Evolutionary conservation across 208 protist species (phyloP), one percentile per base, ranked within the genome.

Genomic region (Crithidia brevicula): DNA sequence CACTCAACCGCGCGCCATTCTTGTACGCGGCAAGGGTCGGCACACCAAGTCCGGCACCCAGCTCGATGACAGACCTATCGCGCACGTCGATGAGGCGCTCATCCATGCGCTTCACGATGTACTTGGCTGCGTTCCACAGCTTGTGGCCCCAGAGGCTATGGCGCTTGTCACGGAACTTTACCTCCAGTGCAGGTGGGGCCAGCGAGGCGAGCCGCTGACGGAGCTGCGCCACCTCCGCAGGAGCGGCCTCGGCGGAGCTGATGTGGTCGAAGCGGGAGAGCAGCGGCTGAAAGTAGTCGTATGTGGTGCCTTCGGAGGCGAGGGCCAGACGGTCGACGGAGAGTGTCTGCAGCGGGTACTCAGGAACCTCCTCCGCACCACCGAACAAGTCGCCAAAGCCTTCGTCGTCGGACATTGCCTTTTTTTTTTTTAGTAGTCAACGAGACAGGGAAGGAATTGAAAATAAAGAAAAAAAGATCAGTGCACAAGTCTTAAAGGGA

Each of bases 71-170:
- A 1, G 67, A 52, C 69, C 90, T 90, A 16, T 66, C 74, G n/a
- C 71, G 67, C 42, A 94, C 86, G 58, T 90, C 79, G 57, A 95
- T 94, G 31, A 79, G 59, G 3, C 73, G 66, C 54, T 81, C 70
- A 54, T 96, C 91, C 74, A 96, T 96, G 47, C 84, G 85, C 79
- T 96, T 96, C 13, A 84, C 78, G 25, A 96, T 52, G 66, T 96
- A 96, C 81, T 92, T 92, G 15, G 91, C 91, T 0, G 91, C 91
- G 52, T 96, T 96, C 88, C 91, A 96, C 31, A 96, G 66, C 33
- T 77, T 81, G 64, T 96, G 91, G 11, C 91, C 91, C 88, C 91
- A 96, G 28, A 96, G 70, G 62, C 88, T 94, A 75, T 96, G 91
- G 3, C 85, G 88, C 65, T 94, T 94, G 49, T 91, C 84, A 13